A percentile compares a stretch with the other conserved stretches of the same genome.
Evolutionary conservation across 306 rosid species (phyloP).

Genomic region (Cyclanthera cordifolia): DNA sequence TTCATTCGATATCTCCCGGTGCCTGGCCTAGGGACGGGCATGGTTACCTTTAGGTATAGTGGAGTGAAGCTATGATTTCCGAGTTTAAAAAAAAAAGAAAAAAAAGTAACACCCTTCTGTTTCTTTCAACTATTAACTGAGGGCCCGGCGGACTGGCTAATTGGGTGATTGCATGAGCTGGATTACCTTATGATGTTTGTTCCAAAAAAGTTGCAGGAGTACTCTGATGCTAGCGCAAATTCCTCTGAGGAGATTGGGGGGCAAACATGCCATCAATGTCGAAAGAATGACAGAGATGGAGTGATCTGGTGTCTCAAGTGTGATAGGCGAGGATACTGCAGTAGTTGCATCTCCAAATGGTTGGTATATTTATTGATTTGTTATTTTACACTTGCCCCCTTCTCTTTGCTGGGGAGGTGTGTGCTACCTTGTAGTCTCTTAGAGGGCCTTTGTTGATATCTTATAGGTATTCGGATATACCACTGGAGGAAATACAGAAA

Average conservation of each 20-base stretch:
- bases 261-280: slow-evolving; percentile 82
- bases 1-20: no score
- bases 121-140: background rate
- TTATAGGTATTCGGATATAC: slow-evolving; percentile 54
- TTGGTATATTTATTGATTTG: slow-evolving; percentile 21
- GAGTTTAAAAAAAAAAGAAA: no score
- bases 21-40: no score
- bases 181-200: background rate
- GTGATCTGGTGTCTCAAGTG: slow-evolving; percentile 77
- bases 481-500: slow-evolving; percentile 66
- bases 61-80: no score
- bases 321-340: slow-evolving; percentile 87
- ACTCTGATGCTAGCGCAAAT: slow-evolving; percentile 46
- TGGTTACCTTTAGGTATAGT: no score
- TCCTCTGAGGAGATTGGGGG: slow-evolving; percentile 66
- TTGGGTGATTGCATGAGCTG: background rate
- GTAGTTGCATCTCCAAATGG: slow-evolving; percentile 59
- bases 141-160: background rate
- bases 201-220: slow-evolving; percentile 36
- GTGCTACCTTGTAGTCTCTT: slow-evolving; percentile 1
- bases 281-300: slow-evolving; percentile 43
- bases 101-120: background rate
- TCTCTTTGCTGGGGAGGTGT: background rate
- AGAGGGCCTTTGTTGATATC: slow-evolving; percentile 18
- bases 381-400: slow-evolving; percentile 3